phyloP scores from a whole-genome alignment of 2,329 filamentous ascomycete genomes.

The Alternaria postmessia region DNA sequence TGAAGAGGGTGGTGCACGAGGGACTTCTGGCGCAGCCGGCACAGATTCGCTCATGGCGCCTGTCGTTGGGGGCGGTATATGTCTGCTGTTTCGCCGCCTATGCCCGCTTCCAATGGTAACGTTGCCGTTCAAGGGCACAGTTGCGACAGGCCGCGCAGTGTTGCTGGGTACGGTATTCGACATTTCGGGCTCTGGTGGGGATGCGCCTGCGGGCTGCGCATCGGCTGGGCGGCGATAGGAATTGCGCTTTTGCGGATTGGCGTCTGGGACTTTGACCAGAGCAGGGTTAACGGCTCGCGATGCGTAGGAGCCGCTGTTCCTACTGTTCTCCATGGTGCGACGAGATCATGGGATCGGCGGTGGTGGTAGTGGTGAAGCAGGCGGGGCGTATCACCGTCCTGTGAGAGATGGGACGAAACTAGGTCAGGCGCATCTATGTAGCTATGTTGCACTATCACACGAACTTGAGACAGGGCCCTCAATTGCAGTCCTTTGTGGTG shows the following conservation, averaged over 20 bases:
- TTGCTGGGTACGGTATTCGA: constrained; percentile 37
- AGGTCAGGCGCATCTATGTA: constrained; percentile 10
- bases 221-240: constrained; percentile 46
- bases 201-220: constrained; percentile 31
- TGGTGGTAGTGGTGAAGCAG: constrained; percentile 16
- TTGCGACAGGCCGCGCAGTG: constrained; percentile 36
- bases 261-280: constrained; percentile 36
- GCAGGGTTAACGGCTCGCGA: constrained; percentile 32
- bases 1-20: constrained; percentile 60
- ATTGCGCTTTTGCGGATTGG: constrained; percentile 43
- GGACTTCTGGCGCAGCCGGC: constrained; percentile 66
- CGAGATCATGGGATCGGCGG: constrained; percentile 29
- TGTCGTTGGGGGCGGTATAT: constrained; percentile 36
- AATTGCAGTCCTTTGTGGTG: constrained; percentile 25
- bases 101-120: constrained; percentile 39
- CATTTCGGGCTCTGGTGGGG: constrained; percentile 25
- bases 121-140: constrained; percentile 30
- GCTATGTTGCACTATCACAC: constrained; percentile 31
- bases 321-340: constrained; percentile 43
- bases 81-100: constrained; percentile 43
- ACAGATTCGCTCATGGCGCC: constrained; percentile 34
- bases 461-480: constrained; percentile 18
- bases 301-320: constrained; percentile 35
- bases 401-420: constrained; percentile 20
- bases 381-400: constrained; percentile 20